Base-by-base conservation (phyloP, 1,139 yeast genomes). In the Suhomyces bribrorum region DNA sequence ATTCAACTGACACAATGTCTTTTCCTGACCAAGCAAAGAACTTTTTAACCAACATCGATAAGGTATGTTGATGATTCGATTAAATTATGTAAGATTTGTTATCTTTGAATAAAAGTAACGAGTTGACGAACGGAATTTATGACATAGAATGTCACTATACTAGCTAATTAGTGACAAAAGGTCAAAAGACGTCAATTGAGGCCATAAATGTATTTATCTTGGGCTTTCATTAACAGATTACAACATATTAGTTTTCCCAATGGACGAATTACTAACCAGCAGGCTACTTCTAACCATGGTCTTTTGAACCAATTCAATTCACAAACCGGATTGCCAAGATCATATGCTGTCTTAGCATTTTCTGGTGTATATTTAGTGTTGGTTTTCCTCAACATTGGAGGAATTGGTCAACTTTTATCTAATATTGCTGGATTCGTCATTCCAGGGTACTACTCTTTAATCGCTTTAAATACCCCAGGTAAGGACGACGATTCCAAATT, bases 391-490 rank as follows among this genome's bases (percentile, higher is more conserved):
- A 94, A 94, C 66, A 70, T 89, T 52, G 97, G 96, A 47, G 97
- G 96, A 15, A 71, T 90, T 57, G 97, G 97, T 44, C 95, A 90
- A 69, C 79, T 92, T 54, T 76, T 92, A 50, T 85, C 97, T 50
- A 92, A 94, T 73, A 69, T 92, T 57, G 95, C 95, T 26, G 96
- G 97, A 0, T 86, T 92, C 52, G 86, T 81, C 26, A 64, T 89
- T 46, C 98, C 99, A 38, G 94, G 94, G 36, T 92, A 90, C 71
- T 83, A 77, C 62, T 92, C 98, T 8, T 73, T 92, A 48, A 61
- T 79, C 47, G 97, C 98, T 14, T 75, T 92, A 51, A 87, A 83
- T 64, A 83, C 96, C 25, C 52, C 77, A 8, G 61, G 76, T 23
- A 69, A 81, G 32, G 66, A 70, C 27, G 97, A 89, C 60, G 96